A percentile compares a stretch with the other conserved stretches of the same genome.
Evolutionary conservation across 2,329 filamentous ascomycete genomes (phyloP).

Genomic region (Aspergillus ustus): DNA sequence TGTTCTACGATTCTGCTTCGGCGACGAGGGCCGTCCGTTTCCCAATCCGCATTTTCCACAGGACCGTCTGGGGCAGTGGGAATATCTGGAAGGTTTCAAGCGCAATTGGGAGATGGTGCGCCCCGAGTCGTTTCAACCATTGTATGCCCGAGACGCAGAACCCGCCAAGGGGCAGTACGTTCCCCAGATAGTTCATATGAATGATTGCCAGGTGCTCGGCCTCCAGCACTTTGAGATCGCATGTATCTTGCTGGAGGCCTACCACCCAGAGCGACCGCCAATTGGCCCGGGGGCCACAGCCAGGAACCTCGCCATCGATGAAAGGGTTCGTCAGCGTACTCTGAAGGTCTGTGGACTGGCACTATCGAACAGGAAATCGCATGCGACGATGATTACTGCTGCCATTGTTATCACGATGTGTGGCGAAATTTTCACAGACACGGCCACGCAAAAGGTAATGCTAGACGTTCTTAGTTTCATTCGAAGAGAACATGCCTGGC

Average conservation of each 20-base stretch:
- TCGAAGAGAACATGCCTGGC: not conserved
- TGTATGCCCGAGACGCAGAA: not conserved
- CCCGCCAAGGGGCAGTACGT: not conserved
- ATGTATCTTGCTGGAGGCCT: not conserved
- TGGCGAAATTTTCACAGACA: not conserved
- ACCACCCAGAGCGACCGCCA: not conserved
- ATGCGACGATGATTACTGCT: not conserved
- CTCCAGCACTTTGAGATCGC: not conserved
- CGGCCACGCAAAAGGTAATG: not conserved
- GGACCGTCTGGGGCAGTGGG: not conserved
- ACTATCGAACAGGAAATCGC: not conserved
- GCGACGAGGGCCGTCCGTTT: constrained; percentile 19
- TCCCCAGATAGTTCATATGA: not conserved
- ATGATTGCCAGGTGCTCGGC: not conserved
- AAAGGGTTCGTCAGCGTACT: not conserved
- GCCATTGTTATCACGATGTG: not conserved
- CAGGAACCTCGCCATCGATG: not conserved
- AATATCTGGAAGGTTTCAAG: not conserved
- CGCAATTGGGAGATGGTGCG: not conserved
- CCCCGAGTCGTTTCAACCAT: not conserved
- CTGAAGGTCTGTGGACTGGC: not conserved
- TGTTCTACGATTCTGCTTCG: constrained; percentile 66
- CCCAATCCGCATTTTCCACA: not conserved
- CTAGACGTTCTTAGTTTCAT: not conserved
- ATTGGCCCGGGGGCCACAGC: not conserved